Evolutionary conservation across 306 rosid species (phyloP).

Genomic region (Abrus pulchellus): DNA sequence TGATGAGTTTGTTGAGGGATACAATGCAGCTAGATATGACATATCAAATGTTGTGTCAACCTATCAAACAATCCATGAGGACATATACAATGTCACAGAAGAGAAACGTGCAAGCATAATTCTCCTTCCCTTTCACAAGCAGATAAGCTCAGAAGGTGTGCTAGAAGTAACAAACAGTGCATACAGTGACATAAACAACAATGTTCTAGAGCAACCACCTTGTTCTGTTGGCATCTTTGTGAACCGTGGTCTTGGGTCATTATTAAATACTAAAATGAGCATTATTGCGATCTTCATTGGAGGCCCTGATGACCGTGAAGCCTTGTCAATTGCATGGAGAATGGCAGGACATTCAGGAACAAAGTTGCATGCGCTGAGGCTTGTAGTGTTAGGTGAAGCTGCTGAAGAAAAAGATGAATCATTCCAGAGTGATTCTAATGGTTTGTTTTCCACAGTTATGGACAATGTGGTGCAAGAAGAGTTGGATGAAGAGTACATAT

Average conservation of each 20-base stretch:
- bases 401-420: neutral
- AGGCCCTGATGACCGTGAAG: constrained; percentile 69
- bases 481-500: constrained; percentile 49
- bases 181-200: constrained; percentile 41
- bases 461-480: constrained; percentile 35
- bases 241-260: constrained; percentile 42
- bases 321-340: constrained; percentile 60
- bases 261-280: neutral
- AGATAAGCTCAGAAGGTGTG: constrained; percentile 1
- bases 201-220: constrained; percentile 45
- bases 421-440: neutral
- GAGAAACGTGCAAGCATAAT: constrained; percentile 46
- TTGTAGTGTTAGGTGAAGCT: constrained; percentile 27
- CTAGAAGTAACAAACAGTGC: constrained; percentile 7
- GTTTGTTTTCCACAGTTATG: neutral
- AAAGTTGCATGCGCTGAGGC: constrained; percentile 50
- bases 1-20: neutral
- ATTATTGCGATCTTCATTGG: constrained; percentile 47
- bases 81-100: constrained; percentile 44
- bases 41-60: constrained; percentile 32
- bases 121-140: constrained; percentile 57
- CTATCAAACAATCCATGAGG: constrained; percentile 54
- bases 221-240: constrained; percentile 54
- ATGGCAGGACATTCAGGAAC: constrained; percentile 54
- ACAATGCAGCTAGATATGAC: constrained; percentile 37